Conservation (phyloP, 805 yeast species). For the Wickerhamomyces kurtzmanii region DNA sequence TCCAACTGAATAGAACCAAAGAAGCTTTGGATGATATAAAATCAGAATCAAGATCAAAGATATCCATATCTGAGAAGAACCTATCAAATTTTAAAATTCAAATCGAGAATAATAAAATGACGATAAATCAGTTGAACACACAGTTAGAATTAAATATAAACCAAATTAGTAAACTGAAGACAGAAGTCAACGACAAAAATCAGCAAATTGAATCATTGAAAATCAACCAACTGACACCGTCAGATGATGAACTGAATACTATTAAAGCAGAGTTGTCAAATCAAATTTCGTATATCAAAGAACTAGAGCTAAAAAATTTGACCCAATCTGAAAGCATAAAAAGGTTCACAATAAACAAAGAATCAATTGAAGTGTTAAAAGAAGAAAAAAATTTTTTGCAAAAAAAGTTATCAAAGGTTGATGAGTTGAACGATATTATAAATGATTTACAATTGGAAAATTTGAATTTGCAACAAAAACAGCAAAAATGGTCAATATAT, state of each 20-base stretch:
- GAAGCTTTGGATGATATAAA: constrained; percentile 6
- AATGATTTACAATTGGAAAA: constrained; percentile 41
- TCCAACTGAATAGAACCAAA: constrained; percentile 18
- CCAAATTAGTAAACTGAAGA: no score
- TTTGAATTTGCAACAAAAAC: constrained; percentile 33
- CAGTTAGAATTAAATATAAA: no score
- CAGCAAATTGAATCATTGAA: constrained; percentile 17
- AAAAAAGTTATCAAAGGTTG: constrained; percentile 26
- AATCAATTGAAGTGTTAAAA: constrained; percentile 38
- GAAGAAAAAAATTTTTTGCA: constrained; percentile 40
- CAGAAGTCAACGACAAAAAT: constrained; percentile 13
- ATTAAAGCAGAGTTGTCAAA: constrained; percentile 22
- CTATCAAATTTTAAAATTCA: constrained; percentile 10
- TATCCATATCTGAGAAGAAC: constrained; percentile 8
- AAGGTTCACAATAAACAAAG: constrained; percentile 34
- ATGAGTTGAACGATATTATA: constrained; percentile 31
- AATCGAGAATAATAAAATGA: constrained; percentile 7
- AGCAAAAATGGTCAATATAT: constrained; percentile 36
- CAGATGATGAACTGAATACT: constrained; percentile 24
- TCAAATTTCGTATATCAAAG: constrained; percentile 34
- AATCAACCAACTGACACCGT: constrained; percentile 25
- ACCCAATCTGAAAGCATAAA: constrained; percentile 43
- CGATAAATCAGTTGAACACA: constrained; percentile 8
- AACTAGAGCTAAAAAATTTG: constrained; percentile 41
- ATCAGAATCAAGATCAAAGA: constrained; percentile 9